Evolutionary conservation across 2,329 filamentous ascomycete genomes (phyloP).

Genomic region (Aspergillus hortae): DNA sequence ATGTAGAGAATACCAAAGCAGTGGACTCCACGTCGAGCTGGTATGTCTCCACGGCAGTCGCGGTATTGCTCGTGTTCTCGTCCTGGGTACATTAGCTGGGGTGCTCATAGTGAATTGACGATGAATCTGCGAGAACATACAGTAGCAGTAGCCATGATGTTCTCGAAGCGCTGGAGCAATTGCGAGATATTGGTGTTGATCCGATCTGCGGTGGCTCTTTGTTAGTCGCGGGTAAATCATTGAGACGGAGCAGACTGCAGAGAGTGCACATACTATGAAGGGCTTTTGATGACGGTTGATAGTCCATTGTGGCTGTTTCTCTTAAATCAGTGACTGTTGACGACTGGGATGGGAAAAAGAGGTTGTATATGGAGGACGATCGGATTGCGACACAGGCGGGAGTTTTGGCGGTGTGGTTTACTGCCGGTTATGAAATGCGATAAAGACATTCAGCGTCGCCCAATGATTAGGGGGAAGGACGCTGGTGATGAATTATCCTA

Average conservation of each 20-base stretch:
- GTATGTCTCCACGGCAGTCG: conserved; percentile 55
- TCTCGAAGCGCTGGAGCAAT: conserved; percentile 53
- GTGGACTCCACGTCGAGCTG: conserved; percentile 58
- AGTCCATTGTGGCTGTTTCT: conserved; percentile 26
- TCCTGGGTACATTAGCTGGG: conserved; percentile 29
- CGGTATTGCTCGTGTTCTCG: conserved; percentile 51
- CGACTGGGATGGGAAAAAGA: conserved; percentile 3
- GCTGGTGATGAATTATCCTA: background rate
- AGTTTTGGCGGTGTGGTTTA: background rate
- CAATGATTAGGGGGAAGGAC: too few relatives aligned
- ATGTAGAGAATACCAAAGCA: conserved; percentile 46
- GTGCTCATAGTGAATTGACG: too few relatives aligned
- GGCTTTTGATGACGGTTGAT: conserved; percentile 21
- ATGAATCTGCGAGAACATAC: conserved; percentile 28
- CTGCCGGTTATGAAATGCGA: background rate
- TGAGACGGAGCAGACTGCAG: background rate
- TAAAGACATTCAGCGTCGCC: too few relatives aligned
- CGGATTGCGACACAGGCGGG: background rate
- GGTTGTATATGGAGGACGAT: background rate
- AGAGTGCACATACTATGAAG: conserved; percentile 16
- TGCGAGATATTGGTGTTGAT: conserved; percentile 44
- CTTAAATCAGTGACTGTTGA: background rate
- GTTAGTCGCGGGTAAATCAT: background rate
- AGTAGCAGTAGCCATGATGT: conserved; percentile 52
- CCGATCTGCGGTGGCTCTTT: conserved; percentile 31